Percentiles rank a stretch among this genome's conserved stretches.
Evolutionary conservation across 768 basidiomycete genomes (phyloP).

Genomic region (Phlebiopsis gigantea): DNA sequence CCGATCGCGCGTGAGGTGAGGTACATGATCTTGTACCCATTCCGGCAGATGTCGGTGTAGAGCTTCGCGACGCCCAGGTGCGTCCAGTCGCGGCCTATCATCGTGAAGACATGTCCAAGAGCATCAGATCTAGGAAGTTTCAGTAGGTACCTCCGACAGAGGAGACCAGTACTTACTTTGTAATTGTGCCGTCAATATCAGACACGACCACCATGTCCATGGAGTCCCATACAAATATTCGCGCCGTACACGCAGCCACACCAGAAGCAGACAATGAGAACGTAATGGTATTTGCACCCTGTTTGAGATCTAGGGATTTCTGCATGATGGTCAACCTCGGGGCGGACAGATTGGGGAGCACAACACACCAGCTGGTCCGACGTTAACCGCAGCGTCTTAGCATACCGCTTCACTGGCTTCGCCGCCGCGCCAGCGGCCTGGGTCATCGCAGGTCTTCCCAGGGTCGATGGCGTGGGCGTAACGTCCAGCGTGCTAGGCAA

Average conservation of each 20-base stretch:
- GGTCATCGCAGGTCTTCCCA: too few relatives aligned
- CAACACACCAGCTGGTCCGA: slow-evolving; percentile 85
- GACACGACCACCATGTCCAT: slow-evolving; percentile 88
- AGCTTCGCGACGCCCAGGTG: slow-evolving; percentile 95
- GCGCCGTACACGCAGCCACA: slow-evolving; percentile 77
- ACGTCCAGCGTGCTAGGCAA: neutral
- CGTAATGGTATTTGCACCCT: slow-evolving; percentile 87
- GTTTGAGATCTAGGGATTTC: slow-evolving; percentile 82
- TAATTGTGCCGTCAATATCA: slow-evolving; percentile 98
- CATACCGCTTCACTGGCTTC: slow-evolving; percentile 51
- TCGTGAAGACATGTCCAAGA: slow-evolving; percentile 92
- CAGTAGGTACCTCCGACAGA: neutral
- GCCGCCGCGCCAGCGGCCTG: neutral
- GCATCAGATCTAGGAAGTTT: slow-evolving; percentile 73
- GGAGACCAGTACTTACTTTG: slow-evolving; percentile 72
- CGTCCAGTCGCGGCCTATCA: slow-evolving; percentile 98
- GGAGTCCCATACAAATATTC: slow-evolving; percentile 96
- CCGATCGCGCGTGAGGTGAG: slow-evolving; percentile 96
- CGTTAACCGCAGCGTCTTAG: slow-evolving; percentile 88
- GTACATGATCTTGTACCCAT: slow-evolving; percentile 98
- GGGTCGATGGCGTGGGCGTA: neutral
- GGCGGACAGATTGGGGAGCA: neutral
- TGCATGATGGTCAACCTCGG: slow-evolving; percentile 24
- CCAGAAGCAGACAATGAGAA: slow-evolving; percentile 89
- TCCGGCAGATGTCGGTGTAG: slow-evolving; percentile 91